Percentiles rank a stretch among this genome's conserved stretches.
These are phyloP conservation scores for Magnusiomyces ingens DNA, from an alignment of 1,139 yeast genomes.

Conservation along the genomic window DNA sequence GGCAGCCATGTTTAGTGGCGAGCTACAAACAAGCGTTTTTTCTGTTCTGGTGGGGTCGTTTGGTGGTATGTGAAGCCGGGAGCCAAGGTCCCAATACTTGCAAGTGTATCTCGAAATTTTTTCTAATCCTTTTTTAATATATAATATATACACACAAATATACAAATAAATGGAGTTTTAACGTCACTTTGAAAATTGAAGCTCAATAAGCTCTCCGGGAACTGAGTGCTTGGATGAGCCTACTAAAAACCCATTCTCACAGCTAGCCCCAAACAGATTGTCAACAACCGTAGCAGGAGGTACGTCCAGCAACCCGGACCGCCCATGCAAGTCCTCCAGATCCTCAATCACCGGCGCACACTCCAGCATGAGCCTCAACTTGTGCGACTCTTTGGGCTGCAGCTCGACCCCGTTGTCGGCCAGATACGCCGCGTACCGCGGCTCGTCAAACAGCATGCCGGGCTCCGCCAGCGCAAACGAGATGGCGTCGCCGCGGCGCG, in stretches of 20 bases:
- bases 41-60: not conserved
- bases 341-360: constrained; percentile 23
- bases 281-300: constrained; percentile 16
- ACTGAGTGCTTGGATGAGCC: constrained; percentile 30
- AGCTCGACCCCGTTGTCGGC: constrained; percentile 1
- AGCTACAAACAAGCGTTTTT: not conserved
- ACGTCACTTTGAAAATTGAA: too few relatives aligned
- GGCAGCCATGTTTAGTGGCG: constrained; percentile 4
- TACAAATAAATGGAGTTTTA: too few relatives aligned
- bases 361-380: constrained; percentile 19
- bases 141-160: too few relatives aligned
- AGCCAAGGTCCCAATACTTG: too few relatives aligned
- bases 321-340: constrained; percentile 4
- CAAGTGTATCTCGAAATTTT: too few relatives aligned
- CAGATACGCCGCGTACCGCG: constrained; percentile 2
- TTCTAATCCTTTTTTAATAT: too few relatives aligned
- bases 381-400: not conserved
- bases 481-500: constrained; percentile 41
- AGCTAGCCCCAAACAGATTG: constrained; percentile 29
- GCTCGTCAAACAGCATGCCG: not conserved
- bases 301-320: constrained; percentile 14
- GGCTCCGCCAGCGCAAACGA: constrained; percentile 38
- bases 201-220: constrained; percentile 23
- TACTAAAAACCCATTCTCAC: constrained; percentile 31
- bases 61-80: too few relatives aligned